These are phyloP conservation scores for Exophiala calicioides DNA, from an alignment of 2,329 filamentous ascomycete species.

Conservation along the genomic window DNA sequence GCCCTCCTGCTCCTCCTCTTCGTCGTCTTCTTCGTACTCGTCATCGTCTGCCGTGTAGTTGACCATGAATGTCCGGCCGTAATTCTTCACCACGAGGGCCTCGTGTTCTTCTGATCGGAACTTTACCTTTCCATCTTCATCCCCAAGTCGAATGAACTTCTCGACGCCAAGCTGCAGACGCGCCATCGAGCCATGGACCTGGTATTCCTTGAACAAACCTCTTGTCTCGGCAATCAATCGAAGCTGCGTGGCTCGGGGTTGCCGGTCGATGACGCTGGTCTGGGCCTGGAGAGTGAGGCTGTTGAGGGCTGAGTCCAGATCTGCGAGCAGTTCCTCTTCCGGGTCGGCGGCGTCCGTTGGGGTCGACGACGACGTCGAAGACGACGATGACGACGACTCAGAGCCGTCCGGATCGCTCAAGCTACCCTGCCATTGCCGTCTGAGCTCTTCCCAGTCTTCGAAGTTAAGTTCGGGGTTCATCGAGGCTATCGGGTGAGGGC, in stretches of 20 bases:
- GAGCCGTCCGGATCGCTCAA: neutral
- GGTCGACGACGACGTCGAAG: too few species aligned
- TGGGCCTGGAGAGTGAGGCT: conserved; percentile 26
- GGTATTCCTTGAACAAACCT: conserved; percentile 25
- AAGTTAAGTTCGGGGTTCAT: neutral
- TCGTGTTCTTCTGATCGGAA: conserved; percentile 11
- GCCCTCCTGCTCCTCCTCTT: neutral
- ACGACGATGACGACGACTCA: neutral
- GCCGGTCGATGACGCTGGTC: conserved; percentile 20
- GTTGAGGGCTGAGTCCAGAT: conserved; percentile 13
- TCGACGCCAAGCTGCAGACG: conserved; percentile 21
- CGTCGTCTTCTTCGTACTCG: conserved; percentile 4
- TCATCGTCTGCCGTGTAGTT: conserved; percentile 22
- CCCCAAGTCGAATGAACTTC: conserved; percentile 18
- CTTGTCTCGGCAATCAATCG: conserved; percentile 17
- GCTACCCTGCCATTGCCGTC: too few species aligned
- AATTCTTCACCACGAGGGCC: too few species aligned
- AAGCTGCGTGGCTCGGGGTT: conserved; percentile 25
- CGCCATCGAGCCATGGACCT: conserved; percentile 25
- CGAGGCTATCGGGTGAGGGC: too few species aligned
- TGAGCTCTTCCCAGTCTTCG: neutral
- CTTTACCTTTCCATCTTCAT: conserved; percentile 12
- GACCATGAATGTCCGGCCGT: conserved; percentile 19
- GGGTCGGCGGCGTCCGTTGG: neutral
- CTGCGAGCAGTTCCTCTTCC: conserved; percentile 10